Conservation (phyloP, 768 basidiomycete genomes). For the Pleurotus cornucopiae region DNA sequence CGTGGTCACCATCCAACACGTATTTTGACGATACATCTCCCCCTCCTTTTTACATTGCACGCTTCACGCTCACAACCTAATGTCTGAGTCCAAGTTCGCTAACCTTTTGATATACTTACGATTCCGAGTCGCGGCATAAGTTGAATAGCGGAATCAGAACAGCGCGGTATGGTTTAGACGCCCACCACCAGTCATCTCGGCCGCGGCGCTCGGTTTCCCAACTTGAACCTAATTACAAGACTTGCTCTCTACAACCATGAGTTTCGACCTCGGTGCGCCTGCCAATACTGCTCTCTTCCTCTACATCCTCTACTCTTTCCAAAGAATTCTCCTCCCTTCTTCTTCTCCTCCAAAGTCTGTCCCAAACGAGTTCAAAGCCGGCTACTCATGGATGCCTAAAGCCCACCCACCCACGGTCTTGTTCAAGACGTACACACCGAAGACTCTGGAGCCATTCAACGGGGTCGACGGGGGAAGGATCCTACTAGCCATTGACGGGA, state of each 20-base stretch:
- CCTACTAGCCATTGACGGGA: slow-evolving; percentile 79
- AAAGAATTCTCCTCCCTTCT: slow-evolving; percentile 72
- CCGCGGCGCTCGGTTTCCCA: too few species aligned
- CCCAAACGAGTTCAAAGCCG: slow-evolving; percentile 70
- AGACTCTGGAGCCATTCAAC: slow-evolving; percentile 64
- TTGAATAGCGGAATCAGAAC: too few species aligned
- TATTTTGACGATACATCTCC: too few species aligned
- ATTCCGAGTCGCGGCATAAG: too few species aligned
- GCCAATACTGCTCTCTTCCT: slow-evolving; percentile 75
- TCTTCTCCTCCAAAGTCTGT: slow-evolving; percentile 41
- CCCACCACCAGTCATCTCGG: too few species aligned
- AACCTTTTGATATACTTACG: too few species aligned
- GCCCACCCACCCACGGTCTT: slow-evolving; percentile 74
- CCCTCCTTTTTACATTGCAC: too few species aligned
- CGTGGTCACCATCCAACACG: too few species aligned
- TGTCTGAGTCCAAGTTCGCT: too few species aligned
- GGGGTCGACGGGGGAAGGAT: slow-evolving; percentile 69
- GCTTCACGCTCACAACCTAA: too few species aligned
- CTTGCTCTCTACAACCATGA: slow-evolving; percentile 22
- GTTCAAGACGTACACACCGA: slow-evolving; percentile 76
- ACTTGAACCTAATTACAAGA: too few species aligned
- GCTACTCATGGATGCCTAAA: slow-evolving; percentile 92
- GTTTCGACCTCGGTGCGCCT: slow-evolving; percentile 60
- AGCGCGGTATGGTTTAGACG: too few species aligned
- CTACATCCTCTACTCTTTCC: slow-evolving; percentile 75